Base-by-base conservation (phyloP, 1,284 basidiomycete species). In the Inonotus hispidus region DNA sequence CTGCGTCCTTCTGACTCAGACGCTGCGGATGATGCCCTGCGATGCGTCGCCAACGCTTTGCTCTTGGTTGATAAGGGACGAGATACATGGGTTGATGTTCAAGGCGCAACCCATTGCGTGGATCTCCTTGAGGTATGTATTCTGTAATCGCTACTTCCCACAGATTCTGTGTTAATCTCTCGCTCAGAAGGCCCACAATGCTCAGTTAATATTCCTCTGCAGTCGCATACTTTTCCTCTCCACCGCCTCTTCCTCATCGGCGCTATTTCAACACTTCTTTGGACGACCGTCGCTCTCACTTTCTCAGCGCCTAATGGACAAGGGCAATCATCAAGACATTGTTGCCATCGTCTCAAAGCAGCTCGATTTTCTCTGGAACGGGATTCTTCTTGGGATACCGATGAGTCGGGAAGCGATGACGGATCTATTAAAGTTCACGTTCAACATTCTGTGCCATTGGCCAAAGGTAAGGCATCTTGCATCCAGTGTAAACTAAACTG, bases 391-490 rank as follows among this genome's bases (percentile, higher is more conserved):
- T 21, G 80, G 80, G 49, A 71, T 78, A 11, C 79, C 79, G 63
- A 82, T 84, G 73, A 78, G 82, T 10, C 79, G 79, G 61, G 89
- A 92, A 63, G 88, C 89, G 3, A 81, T 86, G 79, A 81, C 81
- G 1, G 90, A 93, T 71, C 69, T 90, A 43, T 79, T 93, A 60
- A 93, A 93, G 68, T 78, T 92, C 56, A 76, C 80, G 6, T 93
- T 91, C 72, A 92, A 93, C 68, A 69, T 92, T 39, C 77, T 89
- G 58, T 71, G 85, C 52, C 87, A 92, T 69, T 93, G 85, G 68
- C 82, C 84, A 0, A 82, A 79, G 72, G 82, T 80, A 27, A 41
- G 72, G 68, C 0, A 8, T 16, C 35, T n/a, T 61, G 7, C 27
- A 11, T 52, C 29, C 7, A n/a, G 46, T 61, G 54, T 52, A 2